Base-by-base conservation (phyloP, 2,329 filamentous ascomycete species). In the Pseudodiploospora longispora region DNA sequence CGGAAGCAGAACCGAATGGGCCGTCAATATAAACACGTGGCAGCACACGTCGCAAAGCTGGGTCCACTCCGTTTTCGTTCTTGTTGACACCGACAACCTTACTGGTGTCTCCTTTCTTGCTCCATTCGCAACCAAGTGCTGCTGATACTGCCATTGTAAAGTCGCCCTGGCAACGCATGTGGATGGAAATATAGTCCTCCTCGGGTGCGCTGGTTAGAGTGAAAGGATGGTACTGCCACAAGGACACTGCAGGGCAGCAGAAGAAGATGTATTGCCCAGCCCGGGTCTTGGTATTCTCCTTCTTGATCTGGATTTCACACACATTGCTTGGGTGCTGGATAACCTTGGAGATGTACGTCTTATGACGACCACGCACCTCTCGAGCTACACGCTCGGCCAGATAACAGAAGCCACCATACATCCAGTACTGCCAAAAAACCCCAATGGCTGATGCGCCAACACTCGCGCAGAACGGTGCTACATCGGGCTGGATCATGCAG, bases 271-370 rank as follows among this genome's bases (percentile, higher is more conserved):
- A 93, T 74, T 88, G 85, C 41, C 87, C 87, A 19, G 87, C 85
- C 42, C 77, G 75, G 3, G 85, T 88, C 71, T 83, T 88, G 37
- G 86, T 90, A 66, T 88, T 72, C 59, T 90, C 85, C 67, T 93
- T 93, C 74, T 91, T 90, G 69, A 94, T 89, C 68, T 93, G 87
- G 49, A 94, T 90, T 67, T 94, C 87, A 62, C 85, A 86, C 12
- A 94, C 87, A 57, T 89, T 88, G 70, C 85, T 88, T 6, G 87
- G 87, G 63, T 94, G 87, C 68, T 93, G 87, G 52, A 94, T 83
- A 50, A 94, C 87, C 69, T 93, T 93, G 51, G 85, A 88, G 48
- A 94, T 85, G 61, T 85, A 88, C 10, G 87, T 91, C 74, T 84
- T 87, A 70, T 91, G 85, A 28, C 82, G 77, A 38, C 87, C 87